Percentiles rank a stretch among this genome's conserved stretches.
Evolutionary conservation across 306 rosid species (phyloP).

Genomic region (Cucumis melo): DNA sequence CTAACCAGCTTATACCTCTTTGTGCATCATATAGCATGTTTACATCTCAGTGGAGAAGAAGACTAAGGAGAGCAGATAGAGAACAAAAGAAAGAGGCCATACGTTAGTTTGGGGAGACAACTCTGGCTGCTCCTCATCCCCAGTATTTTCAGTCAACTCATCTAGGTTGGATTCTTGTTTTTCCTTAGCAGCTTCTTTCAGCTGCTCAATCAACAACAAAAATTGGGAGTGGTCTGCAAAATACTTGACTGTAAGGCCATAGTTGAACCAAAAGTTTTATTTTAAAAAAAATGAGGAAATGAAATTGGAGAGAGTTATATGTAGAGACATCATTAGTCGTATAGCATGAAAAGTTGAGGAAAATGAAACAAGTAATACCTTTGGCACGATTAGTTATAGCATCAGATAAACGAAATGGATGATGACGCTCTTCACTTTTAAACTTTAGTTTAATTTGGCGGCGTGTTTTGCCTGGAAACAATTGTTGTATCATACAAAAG

Average conservation of each 20-base stretch:
- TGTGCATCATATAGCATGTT: background rate
- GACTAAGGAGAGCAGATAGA: conserved; percentile 7
- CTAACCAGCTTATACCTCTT: background rate
- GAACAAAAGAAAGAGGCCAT: conserved; percentile 16
- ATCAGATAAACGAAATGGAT: conserved; percentile 38
- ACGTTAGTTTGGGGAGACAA: conserved; percentile 29
- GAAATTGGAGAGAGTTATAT: background rate
- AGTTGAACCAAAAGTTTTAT: background rate
- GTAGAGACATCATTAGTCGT: background rate
- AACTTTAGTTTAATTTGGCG: conserved; percentile 62
- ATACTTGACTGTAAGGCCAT: background rate
- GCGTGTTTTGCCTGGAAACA: conserved; percentile 55
- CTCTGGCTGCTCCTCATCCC: conserved; percentile 30
- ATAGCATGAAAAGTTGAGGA: background rate
- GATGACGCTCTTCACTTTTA: conserved; percentile 65
- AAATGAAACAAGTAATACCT: conserved; percentile 23
- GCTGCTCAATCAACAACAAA: conserved; percentile 35
- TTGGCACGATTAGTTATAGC: conserved; percentile 37
- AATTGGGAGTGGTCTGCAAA: conserved; percentile 46
- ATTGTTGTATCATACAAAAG: conserved; percentile 60
- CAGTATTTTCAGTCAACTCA: conserved; percentile 23
- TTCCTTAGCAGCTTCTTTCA: conserved; percentile 42
- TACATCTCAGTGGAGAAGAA: background rate
- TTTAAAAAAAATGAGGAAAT: background rate
- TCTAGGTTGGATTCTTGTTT: conserved; percentile 33